These are phyloP conservation scores for Prunus campanulata DNA, from an alignment of 306 rosid species.

Conservation along the genomic window DNA sequence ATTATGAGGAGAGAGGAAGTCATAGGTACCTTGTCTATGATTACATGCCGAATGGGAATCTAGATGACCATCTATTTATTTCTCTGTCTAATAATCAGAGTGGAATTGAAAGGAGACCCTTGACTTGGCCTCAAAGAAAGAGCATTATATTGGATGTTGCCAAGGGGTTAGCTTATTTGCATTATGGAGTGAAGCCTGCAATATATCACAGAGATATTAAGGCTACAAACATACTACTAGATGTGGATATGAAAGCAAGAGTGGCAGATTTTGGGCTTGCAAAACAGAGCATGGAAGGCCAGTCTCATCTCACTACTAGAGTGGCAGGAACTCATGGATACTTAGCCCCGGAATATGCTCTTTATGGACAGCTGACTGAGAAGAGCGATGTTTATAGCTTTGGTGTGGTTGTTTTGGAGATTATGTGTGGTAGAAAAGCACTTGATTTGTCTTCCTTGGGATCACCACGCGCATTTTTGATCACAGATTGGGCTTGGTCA, in stretches of 20 bases:
- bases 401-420: conserved; percentile 95
- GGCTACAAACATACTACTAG: conserved; percentile 86
- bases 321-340: conserved; percentile 99
- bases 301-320: conserved; percentile 95
- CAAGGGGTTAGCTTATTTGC: conserved; percentile 82
- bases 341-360: conserved; percentile 91
- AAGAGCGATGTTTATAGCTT: conserved; percentile 97
- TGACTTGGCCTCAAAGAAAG: conserved; percentile 96
- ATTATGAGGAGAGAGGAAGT: conserved; percentile 45
- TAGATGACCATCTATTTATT: conserved; percentile 66
- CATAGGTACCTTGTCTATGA: conserved; percentile 82
- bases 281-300: conserved; percentile 85
- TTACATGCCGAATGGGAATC: conserved; percentile 93
- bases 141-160: conserved; percentile 88
- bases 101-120: conserved; percentile 32
- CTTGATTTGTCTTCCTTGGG: conserved; percentile 74
- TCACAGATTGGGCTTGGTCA: conserved; percentile 98
- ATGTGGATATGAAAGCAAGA: conserved; percentile 82
- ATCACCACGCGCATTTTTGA: conserved; percentile 63
- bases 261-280: conserved; percentile 98
- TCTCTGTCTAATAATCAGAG: conserved; percentile 16
- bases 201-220: conserved; percentile 92
- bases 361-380: conserved; percentile 94
- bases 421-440: conserved; percentile 95
- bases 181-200: conserved; percentile 92